These are phyloP conservation scores for Rhizoclosmatium sp. DNA, from an alignment of 192 early-diverging fungal species.

Conservation along the genomic window DNA sequence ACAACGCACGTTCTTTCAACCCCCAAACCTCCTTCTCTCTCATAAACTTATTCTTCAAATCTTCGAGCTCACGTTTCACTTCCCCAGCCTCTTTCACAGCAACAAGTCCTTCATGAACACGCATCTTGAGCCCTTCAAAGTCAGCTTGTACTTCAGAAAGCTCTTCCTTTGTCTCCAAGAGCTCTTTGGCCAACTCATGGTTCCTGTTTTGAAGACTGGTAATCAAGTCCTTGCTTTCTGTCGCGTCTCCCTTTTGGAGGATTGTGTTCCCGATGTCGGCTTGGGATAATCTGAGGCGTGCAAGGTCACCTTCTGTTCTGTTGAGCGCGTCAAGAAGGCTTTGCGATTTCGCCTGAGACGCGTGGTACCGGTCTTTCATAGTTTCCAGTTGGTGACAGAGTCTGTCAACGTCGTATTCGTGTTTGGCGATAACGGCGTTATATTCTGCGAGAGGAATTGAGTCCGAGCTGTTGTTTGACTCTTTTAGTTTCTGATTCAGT, in stretches of 20 bases:
- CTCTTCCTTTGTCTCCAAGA: background rate
- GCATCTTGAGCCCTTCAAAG: background rate
- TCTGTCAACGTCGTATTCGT: background rate
- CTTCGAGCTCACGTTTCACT: constrained; percentile 8
- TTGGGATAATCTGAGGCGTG: constrained; percentile 19
- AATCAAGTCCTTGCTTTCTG: background rate
- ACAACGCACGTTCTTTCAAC: constrained; percentile 31
- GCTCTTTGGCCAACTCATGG: constrained; percentile 15
- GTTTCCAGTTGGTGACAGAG: constrained; percentile 27
- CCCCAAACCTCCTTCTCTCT: constrained; percentile 37
- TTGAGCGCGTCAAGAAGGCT: constrained; percentile 17
- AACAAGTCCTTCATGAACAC: background rate
- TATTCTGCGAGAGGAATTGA: background rate
- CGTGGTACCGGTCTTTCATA: constrained; percentile 29
- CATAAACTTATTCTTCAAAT: background rate
- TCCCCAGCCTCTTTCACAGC: constrained; percentile 8
- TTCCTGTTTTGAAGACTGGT: constrained; percentile 7
- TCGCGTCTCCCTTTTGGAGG: constrained; percentile 12
- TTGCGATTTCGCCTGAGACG: constrained; percentile 15
- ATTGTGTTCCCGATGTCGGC: constrained; percentile 28
- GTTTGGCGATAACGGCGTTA: background rate
- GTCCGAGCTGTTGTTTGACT: background rate
- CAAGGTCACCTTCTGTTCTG: constrained; percentile 24
- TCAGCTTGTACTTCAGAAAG: background rate
- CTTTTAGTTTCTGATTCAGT: constrained; percentile 10